phyloP scores from a whole-genome alignment of 345 rosid genomes.

The Draba incana region DNA sequence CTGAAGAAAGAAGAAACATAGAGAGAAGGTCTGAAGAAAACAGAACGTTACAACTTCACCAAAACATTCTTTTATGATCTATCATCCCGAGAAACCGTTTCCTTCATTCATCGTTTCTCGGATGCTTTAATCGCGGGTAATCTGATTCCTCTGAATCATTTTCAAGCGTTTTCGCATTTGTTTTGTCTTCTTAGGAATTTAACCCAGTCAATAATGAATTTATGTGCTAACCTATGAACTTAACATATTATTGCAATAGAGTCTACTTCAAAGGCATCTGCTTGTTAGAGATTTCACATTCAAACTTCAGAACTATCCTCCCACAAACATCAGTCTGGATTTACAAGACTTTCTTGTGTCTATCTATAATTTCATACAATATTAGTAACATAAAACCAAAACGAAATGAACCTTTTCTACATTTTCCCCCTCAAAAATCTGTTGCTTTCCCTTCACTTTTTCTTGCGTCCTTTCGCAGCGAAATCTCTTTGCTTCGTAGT shows the following conservation, averaged over 20 bases:
- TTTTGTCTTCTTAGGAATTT: too few relatives aligned
- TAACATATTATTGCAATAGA: background rate
- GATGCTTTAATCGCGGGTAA: too few relatives aligned
- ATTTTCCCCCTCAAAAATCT: background rate
- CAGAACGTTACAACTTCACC: too few relatives aligned
- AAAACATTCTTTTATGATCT: too few relatives aligned
- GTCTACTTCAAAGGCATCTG: constrained; percentile 47
- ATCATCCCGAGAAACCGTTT: too few relatives aligned
- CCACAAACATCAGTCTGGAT: constrained; percentile 51
- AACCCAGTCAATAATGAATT: too few relatives aligned
- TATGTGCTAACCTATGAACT: background rate
- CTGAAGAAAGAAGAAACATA: too few relatives aligned
- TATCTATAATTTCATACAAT: background rate
- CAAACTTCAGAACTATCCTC: constrained; percentile 66
- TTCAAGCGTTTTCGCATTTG: too few relatives aligned
- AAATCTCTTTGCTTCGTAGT: background rate
- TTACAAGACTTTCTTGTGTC: background rate
- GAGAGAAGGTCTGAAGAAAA: too few relatives aligned
- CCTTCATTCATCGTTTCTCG: too few relatives aligned
- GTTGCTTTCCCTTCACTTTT: constrained; percentile 3
- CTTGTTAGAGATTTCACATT: constrained; percentile 54
- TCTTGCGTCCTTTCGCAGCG: background rate
- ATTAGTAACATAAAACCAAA: background rate
- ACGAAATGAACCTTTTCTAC: background rate
- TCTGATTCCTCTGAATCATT: too few relatives aligned